Evolutionary conservation across 148 eudicot species (phyloP).

Genomic region (Nepenthes gracilis): DNA sequence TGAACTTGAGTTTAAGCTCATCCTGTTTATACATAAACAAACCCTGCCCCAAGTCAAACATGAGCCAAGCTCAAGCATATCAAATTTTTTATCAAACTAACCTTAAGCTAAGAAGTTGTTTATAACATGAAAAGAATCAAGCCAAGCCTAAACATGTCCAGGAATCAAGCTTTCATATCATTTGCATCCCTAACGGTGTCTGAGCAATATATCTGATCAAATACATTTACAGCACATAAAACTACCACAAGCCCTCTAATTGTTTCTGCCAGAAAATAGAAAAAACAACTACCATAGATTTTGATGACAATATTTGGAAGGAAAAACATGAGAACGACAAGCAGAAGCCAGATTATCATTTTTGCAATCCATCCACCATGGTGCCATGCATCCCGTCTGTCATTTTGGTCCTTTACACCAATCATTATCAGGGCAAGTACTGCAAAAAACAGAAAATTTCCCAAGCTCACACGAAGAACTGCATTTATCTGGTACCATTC

Average conservation of each 20-base stretch:
- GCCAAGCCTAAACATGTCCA: too few relatives aligned
- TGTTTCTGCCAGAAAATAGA: too few relatives aligned
- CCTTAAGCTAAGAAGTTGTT: too few relatives aligned
- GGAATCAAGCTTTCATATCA: too few relatives aligned
- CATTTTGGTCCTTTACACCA: slow-evolving; percentile 94
- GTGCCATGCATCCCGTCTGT: slow-evolving; percentile 86
- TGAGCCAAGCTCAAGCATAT: too few relatives aligned
- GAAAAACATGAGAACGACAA: slow-evolving; percentile 68
- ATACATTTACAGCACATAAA: background rate
- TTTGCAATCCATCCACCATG: slow-evolving; percentile 95
- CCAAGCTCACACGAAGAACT: slow-evolving; percentile 95
- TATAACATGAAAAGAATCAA: too few relatives aligned
- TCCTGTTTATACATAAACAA: too few relatives aligned
- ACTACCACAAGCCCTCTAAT: too few relatives aligned
- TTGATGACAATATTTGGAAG: slow-evolving; percentile 61
- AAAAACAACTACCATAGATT: slow-evolving; percentile 56
- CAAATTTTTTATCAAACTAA: too few relatives aligned
- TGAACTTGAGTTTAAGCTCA: too few relatives aligned
- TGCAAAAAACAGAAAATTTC: slow-evolving; percentile 73
- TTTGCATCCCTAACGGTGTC: background rate
- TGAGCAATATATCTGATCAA: background rate
- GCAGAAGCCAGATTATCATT: slow-evolving; percentile 73
- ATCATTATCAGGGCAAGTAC: slow-evolving; percentile 79
- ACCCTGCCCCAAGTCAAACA: too few relatives aligned
- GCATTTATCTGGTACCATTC: slow-evolving; percentile 73